These are phyloP conservation scores for Podila minutissima DNA, from an alignment of 192 early-diverging fungal genomes.

Conservation along the genomic window DNA sequence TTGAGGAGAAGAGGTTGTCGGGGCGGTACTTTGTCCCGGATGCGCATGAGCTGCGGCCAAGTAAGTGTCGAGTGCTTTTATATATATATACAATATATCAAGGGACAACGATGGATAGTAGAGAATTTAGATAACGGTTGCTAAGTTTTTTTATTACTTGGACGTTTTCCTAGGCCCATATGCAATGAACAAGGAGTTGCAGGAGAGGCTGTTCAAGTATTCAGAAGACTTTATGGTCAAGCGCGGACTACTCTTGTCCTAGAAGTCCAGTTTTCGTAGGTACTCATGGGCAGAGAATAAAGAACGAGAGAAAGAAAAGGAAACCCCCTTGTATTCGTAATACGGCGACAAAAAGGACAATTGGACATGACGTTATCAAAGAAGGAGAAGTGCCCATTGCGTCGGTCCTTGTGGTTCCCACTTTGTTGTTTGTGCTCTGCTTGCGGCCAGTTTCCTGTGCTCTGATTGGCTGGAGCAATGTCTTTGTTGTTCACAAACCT, in stretches of 20 bases:
- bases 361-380: too few relatives aligned
- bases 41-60: slow-evolving; percentile 41
- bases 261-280: neutral
- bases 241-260: slow-evolving; percentile 15
- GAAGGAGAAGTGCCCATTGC: too few relatives aligned
- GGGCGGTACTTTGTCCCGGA: slow-evolving; percentile 50
- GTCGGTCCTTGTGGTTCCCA: too few relatives aligned
- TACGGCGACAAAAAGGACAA: too few relatives aligned
- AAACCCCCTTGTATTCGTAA: too few relatives aligned
- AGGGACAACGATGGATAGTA: neutral
- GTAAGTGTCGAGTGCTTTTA: neutral
- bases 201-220: slow-evolving; percentile 43
- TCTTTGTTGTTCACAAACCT: too few relatives aligned
- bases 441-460: too few relatives aligned
- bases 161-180: slow-evolving; percentile 14
- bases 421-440: too few relatives aligned
- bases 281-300: too few relatives aligned
- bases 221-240: slow-evolving; percentile 46
- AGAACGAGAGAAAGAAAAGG: too few relatives aligned
- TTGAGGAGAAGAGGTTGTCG: slow-evolving; percentile 53
- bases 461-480: too few relatives aligned
- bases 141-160: neutral
- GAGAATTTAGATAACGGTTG: neutral
- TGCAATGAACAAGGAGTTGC: slow-evolving; percentile 35
- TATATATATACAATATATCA: too few relatives aligned